A percentile compares a stretch with the other conserved stretches of the same genome.
Conservation (phyloP, 345 rosid genomes). For the Arabis hirsuta region DNA sequence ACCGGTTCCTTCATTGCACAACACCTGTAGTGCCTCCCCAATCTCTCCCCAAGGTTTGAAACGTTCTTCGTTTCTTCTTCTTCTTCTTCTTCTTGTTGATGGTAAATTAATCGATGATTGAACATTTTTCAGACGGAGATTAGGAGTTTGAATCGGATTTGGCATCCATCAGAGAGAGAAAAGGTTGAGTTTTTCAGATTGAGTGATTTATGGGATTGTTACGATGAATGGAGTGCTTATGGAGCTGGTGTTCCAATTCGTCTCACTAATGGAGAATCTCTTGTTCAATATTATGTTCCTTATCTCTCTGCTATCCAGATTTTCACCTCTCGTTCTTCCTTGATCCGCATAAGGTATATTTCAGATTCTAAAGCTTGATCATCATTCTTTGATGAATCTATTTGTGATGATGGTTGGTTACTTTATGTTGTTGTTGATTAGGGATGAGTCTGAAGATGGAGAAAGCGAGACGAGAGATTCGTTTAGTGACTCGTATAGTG, state of each 20-base stretch:
- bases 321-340: slow-evolving; percentile 74
- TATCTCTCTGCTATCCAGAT: slow-evolving; percentile 97
- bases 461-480: slow-evolving; percentile 83
- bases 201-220: slow-evolving; percentile 85
- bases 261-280: slow-evolving; percentile 68
- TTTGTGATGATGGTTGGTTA: slow-evolving; percentile 1
- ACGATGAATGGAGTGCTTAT: slow-evolving; percentile 99
- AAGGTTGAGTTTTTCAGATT: slow-evolving; percentile 81
- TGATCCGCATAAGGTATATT: slow-evolving; percentile 68
- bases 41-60: slow-evolving; percentile 77
- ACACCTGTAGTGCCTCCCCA: slow-evolving; percentile 84
- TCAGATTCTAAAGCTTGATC: slow-evolving; percentile 9
- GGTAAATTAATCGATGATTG: too few species aligned
- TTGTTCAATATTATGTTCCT: slow-evolving; percentile 96
- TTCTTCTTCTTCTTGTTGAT: too few species aligned
- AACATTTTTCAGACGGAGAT: slow-evolving; percentile 66
- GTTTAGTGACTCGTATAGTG: slow-evolving; percentile 82
- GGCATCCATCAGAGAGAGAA: slow-evolving; percentile 97
- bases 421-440: slow-evolving; percentile 27
- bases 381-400: slow-evolving; percentile 15
- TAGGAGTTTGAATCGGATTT: slow-evolving; percentile 76
- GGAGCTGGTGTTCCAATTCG: slow-evolving; percentile 96
- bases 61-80: background rate
- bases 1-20: slow-evolving; percentile 77
- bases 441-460: slow-evolving; percentile 82